Evolutionary conservation across 148 eudicot genomes (phyloP).

Genomic region (Spergularia bocconei): DNA sequence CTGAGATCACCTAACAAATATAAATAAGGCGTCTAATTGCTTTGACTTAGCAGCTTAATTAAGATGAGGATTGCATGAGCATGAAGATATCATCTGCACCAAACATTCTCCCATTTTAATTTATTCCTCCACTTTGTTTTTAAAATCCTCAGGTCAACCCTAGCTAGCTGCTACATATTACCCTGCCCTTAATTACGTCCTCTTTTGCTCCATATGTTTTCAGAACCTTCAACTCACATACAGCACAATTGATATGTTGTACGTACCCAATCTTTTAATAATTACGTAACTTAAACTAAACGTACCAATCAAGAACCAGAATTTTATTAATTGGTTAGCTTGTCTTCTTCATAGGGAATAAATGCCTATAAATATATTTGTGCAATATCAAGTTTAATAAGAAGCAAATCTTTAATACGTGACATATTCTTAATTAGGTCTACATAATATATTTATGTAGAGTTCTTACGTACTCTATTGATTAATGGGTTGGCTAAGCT

Average conservation of each 20-base stretch:
- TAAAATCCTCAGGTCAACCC: slow-evolving; percentile 11
- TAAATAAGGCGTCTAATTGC: neutral
- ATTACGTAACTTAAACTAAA: neutral
- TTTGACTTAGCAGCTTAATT: slow-evolving; percentile 13
- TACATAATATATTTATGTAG: no score
- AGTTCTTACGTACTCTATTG: no score
- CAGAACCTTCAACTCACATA: neutral
- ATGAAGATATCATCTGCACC: neutral
- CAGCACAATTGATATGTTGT: slow-evolving; percentile 14
- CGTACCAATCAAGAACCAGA: slow-evolving; percentile 21
- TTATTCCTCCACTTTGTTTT: neutral
- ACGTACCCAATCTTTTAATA: neutral
- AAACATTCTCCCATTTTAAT: neutral
- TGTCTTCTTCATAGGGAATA: slow-evolving; percentile 10
- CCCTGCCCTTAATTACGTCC: neutral
- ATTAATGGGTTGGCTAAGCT: no score
- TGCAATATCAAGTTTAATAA: neutral
- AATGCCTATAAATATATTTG: neutral
- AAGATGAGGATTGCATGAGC: slow-evolving; percentile 20
- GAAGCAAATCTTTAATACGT: neutral
- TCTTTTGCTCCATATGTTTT: neutral
- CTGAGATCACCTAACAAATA: neutral
- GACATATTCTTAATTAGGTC: neutral
- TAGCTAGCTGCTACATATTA: no score
- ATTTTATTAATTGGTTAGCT: slow-evolving; percentile 5